Evolutionary conservation across 176 grass and related monocot genomes (phyloP).

Genomic region (Secale cereale): DNA sequence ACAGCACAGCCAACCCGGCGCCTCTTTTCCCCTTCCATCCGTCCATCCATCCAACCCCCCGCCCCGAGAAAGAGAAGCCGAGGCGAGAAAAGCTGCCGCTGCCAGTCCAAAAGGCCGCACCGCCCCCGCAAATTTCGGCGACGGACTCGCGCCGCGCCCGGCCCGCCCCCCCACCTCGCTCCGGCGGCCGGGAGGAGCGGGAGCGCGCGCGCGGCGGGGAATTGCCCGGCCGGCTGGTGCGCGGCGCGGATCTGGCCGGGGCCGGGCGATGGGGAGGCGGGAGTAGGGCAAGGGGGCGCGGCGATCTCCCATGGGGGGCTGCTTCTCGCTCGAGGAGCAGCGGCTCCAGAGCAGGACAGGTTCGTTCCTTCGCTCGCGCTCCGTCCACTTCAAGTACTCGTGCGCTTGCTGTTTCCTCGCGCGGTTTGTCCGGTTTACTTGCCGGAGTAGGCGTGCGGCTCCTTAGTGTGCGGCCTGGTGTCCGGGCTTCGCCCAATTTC

Average conservation of each 20-base stretch:
- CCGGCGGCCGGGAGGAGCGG: neutral
- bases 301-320: conserved; percentile 73
- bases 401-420: neutral
- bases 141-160: conserved; percentile 18
- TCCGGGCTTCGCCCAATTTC: neutral
- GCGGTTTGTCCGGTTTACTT: neutral
- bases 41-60: neutral
- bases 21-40: conserved; percentile 15
- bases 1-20: conserved; percentile 61
- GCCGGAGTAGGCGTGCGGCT: neutral
- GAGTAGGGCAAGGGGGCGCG: conserved; percentile 22
- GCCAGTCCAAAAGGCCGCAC: conserved; percentile 1
- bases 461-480: neutral
- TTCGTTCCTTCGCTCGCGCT: conserved; percentile 18
- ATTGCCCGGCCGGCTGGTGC: neutral
- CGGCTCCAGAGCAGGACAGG: conserved; percentile 58
- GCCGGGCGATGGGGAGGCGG: conserved; percentile 24
- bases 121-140: conserved; percentile 23
- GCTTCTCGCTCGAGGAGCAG: conserved; percentile 85
- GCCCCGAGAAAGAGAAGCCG: neutral
- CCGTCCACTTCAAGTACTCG: neutral
- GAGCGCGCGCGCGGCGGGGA: neutral
- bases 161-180: neutral
- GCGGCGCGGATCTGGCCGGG: conserved; percentile 42
- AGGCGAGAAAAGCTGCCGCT: neutral